phyloP scores from a whole-genome alignment of 805 yeast genomes.

The Metschnikowia reukaufii region DNA sequence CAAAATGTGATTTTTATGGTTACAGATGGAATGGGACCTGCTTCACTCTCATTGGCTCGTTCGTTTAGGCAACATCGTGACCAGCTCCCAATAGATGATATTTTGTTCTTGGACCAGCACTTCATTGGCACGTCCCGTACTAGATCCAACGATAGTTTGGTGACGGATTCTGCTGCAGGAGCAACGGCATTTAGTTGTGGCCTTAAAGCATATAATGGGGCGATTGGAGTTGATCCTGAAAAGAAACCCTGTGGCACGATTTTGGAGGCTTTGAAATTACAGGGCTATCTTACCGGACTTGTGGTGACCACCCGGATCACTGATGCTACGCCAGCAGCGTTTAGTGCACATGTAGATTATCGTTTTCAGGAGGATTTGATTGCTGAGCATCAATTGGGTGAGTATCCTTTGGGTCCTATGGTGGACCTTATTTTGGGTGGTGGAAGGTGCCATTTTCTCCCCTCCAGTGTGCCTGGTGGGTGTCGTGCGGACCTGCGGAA shows the following conservation, averaged over 20 bases:
- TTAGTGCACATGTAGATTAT: conserved; percentile 73
- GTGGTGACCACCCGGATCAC: conserved; percentile 92
- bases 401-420: conserved; percentile 71
- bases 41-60: conserved; percentile 77
- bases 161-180: conserved; percentile 97
- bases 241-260: conserved; percentile 82
- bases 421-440: conserved; percentile 91
- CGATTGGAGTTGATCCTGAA: conserved; percentile 77
- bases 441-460: conserved; percentile 81
- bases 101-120: conserved; percentile 62
- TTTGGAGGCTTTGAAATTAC: conserved; percentile 80
- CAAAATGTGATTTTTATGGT: conserved; percentile 84
- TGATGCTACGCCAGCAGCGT: conserved; percentile 94
- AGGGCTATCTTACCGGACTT: conserved; percentile 81
- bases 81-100: conserved; percentile 51
- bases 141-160: conserved; percentile 68
- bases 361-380: conserved; percentile 81
- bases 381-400: conserved; percentile 85
- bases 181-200: conserved; percentile 93
- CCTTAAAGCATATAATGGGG: conserved; percentile 82
- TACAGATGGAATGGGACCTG: conserved; percentile 95
- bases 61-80: conserved; percentile 67
- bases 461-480: conserved; percentile 50
- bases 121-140: conserved; percentile 85
- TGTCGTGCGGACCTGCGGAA: conserved; percentile 72